A percentile compares a stretch with the other conserved stretches of the same genome.
Conservation (phyloP, 208 protist species). For the Acanthamoeba royreba region DNA sequence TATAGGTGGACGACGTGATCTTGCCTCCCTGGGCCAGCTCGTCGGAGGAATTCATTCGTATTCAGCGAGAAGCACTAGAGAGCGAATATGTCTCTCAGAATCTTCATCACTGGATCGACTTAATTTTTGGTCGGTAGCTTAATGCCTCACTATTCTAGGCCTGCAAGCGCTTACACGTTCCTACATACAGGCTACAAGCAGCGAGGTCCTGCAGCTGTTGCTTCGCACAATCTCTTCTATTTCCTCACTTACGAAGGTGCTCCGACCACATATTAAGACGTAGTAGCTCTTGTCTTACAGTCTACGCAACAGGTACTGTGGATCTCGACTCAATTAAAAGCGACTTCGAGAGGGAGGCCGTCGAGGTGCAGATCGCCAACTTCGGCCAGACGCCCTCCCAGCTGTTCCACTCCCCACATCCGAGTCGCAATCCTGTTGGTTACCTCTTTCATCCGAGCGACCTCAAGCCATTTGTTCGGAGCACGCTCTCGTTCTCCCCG, state of each 20-base stretch:
- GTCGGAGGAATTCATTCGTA: conserved; percentile 11
- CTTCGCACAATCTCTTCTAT: conserved; percentile 93
- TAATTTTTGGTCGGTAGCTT: too few species aligned
- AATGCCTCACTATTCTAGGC: too few species aligned
- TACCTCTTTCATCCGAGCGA: conserved; percentile 4
- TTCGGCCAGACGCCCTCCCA: conserved; percentile 91
- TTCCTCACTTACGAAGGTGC: conserved; percentile 88
- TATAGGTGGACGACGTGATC: conserved; percentile 88
- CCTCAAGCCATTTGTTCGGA: background rate
- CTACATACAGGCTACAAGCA: conserved; percentile 88
- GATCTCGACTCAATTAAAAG: conserved; percentile 84
- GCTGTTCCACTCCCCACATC: conserved; percentile 68
- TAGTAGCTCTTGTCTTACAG: too few species aligned
- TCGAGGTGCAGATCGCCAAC: conserved; percentile 91
- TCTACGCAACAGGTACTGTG: conserved; percentile 75
- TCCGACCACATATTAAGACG: too few species aligned
- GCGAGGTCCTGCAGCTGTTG: conserved; percentile 84
- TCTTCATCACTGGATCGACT: conserved; percentile 95
- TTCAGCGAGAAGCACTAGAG: conserved; percentile 87
- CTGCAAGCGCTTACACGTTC: conserved; percentile 94
- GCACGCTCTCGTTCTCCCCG: background rate
- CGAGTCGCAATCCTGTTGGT: conserved; percentile 6
- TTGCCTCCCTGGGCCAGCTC: conserved; percentile 90
- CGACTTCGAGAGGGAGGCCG: conserved; percentile 68
- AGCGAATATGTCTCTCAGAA: conserved; percentile 72